Percentiles rank a stretch among this genome's conserved stretches.
Evolutionary conservation across 441 rosid species (phyloP).

Genomic region (Cnidoscolus chayamansa): DNA sequence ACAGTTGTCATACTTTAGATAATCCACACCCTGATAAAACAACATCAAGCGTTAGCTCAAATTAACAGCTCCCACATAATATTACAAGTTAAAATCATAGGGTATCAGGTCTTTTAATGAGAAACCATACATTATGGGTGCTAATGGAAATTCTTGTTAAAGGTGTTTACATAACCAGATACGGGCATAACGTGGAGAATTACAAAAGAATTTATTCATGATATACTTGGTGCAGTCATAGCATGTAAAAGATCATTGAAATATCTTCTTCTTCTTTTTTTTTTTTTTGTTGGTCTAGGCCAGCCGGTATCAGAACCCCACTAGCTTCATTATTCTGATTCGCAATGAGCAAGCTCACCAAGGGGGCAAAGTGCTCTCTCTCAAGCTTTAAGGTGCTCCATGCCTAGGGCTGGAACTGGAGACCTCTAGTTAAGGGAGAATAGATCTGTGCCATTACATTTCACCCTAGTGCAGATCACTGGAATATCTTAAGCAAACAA

Average conservation of each 20-base stretch:
- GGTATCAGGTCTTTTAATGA: background rate
- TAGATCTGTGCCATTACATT: too few relatives aligned
- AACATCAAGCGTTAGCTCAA: constrained; percentile 16
- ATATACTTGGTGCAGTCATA: background rate
- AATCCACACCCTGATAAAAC: constrained; percentile 71
- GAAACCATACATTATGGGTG: background rate
- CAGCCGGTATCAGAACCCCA: too few relatives aligned
- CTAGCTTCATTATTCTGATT: too few relatives aligned
- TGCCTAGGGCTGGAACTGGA: too few relatives aligned
- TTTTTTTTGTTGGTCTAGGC: too few relatives aligned
- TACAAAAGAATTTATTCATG: background rate
- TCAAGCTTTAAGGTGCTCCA: too few relatives aligned
- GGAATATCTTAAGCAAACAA: background rate
- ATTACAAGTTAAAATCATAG: background rate
- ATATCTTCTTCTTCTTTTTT: background rate
- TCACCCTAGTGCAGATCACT: too few relatives aligned
- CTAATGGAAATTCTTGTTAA: background rate
- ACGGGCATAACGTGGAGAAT: background rate
- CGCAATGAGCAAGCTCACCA: too few relatives aligned
- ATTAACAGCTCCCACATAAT: background rate
- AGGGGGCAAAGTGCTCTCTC: too few relatives aligned
- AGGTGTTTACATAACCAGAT: background rate
- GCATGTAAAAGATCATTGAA: background rate
- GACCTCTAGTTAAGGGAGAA: too few relatives aligned
- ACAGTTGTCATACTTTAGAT: constrained; percentile 95